phyloP scores from a whole-genome alignment of 306 rosid species.

The Cucurbita ficifolia region DNA sequence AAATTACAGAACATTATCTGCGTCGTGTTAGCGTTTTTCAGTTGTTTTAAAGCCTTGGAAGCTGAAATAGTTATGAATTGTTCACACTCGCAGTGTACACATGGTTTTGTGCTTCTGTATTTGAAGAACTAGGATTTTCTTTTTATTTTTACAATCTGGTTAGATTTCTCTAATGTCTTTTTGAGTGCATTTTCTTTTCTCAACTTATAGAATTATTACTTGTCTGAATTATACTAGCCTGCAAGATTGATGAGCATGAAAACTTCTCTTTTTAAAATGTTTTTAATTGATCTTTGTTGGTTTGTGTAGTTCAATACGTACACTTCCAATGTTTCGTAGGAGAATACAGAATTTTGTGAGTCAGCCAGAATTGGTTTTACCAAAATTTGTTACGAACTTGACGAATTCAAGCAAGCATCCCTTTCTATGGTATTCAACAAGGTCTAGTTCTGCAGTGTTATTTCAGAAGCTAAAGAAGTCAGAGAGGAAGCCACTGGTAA shows the following conservation, averaged over 20 bases:
- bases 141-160: not conserved
- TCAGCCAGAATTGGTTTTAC: constrained; percentile 12
- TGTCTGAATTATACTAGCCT: not conserved
- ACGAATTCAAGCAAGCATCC: not conserved
- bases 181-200: too few species aligned
- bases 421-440: constrained; percentile 17
- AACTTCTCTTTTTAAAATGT: not conserved
- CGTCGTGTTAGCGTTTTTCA: not conserved
- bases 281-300: not conserved
- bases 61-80: not conserved
- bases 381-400: constrained; percentile 2
- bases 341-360: constrained; percentile 12
- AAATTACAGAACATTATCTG: not conserved
- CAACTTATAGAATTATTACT: not conserved
- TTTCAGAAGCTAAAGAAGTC: constrained; percentile 27
- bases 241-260: not conserved
- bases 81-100: not conserved
- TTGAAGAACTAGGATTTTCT: not conserved
- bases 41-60: not conserved
- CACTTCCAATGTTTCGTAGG: constrained; percentile 20
- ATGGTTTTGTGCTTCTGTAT: not conserved
- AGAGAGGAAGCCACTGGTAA: constrained; percentile 48
- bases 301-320: not conserved
- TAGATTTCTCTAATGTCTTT: not conserved
- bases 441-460: constrained; percentile 11